Conservation (phyloP, 305 asterid genomes). For the Fraxinus baroniana region DNA sequence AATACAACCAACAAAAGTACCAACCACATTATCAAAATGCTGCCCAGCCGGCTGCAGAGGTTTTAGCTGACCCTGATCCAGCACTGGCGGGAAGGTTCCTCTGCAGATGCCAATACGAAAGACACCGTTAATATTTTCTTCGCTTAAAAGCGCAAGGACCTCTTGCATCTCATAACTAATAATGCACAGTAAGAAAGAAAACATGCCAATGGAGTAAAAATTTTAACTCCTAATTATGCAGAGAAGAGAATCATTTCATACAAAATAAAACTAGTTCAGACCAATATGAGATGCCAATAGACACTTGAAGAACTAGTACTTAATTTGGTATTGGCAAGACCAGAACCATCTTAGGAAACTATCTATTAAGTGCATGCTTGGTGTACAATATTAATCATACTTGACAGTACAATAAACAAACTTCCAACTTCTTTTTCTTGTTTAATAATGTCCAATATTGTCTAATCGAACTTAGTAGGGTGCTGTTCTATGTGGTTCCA, state of each 20-base stretch:
- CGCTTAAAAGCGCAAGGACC: neutral
- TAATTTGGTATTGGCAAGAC: neutral
- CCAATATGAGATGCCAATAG: neutral
- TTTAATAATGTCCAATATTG: neutral
- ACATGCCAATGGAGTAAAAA: neutral
- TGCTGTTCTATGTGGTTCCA: neutral
- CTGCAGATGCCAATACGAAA: conserved; percentile 47
- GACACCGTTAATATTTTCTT: conserved; percentile 1
- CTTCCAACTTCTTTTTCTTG: neutral
- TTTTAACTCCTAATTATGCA: neutral
- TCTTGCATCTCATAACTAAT: neutral
- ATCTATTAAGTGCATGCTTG: neutral
- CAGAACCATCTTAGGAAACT: neutral
- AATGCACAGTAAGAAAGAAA: neutral
- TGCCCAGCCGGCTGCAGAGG: conserved; percentile 95
- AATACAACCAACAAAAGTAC: conserved; percentile 25
- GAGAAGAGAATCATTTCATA: neutral
- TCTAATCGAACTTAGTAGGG: neutral
- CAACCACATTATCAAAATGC: conserved; percentile 54
- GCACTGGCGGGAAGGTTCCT: conserved; percentile 67
- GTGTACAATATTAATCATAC: neutral
- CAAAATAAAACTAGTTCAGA: neutral
- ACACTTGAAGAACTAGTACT: neutral
- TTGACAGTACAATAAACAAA: neutral
- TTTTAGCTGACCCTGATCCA: conserved; percentile 59